Evolutionary conservation across 179 eudicot genomes (phyloP).

Genomic region (Gypsophila paniculata): DNA sequence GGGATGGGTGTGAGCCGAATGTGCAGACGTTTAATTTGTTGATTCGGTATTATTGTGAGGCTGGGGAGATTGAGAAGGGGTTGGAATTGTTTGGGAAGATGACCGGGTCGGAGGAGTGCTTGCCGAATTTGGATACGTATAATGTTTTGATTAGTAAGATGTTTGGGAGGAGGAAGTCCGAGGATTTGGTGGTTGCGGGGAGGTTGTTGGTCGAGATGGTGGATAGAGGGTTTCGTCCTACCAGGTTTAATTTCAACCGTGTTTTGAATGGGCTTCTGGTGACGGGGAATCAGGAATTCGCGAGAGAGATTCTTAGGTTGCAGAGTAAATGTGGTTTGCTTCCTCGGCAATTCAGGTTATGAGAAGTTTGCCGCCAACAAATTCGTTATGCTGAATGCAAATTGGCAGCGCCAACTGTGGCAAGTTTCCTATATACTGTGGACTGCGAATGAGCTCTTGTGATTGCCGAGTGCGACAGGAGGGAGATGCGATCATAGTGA

Average conservation of each 20-base stretch:
- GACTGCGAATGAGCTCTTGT: too few relatives aligned
- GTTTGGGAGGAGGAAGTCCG: conserved; percentile 76
- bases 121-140: conserved; percentile 91
- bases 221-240: conserved; percentile 67
- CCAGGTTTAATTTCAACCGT: conserved; percentile 64
- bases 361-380: too few relatives aligned
- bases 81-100: conserved; percentile 60
- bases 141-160: conserved; percentile 64
- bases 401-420: too few relatives aligned
- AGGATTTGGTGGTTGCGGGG: conserved; percentile 78
- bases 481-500: too few relatives aligned
- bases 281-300: conserved; percentile 87
- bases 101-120: conserved; percentile 49
- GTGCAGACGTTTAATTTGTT: conserved; percentile 77
- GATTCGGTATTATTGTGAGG: conserved; percentile 71
- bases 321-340: conserved; percentile 64
- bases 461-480: too few relatives aligned
- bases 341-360: conserved; percentile 68
- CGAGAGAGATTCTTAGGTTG: conserved; percentile 65
- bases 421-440: too few relatives aligned
- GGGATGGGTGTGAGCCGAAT: conserved; percentile 68
- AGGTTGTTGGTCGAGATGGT: conserved; percentile 83
- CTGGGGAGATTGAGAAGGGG: conserved; percentile 78
- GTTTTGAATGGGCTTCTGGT: conserved; percentile 77
- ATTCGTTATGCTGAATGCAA: too few relatives aligned